These are phyloP conservation scores for Psilocybe tampanensis DNA, from an alignment of 768 basidiomycete genomes.

Conservation along the genomic window DNA sequence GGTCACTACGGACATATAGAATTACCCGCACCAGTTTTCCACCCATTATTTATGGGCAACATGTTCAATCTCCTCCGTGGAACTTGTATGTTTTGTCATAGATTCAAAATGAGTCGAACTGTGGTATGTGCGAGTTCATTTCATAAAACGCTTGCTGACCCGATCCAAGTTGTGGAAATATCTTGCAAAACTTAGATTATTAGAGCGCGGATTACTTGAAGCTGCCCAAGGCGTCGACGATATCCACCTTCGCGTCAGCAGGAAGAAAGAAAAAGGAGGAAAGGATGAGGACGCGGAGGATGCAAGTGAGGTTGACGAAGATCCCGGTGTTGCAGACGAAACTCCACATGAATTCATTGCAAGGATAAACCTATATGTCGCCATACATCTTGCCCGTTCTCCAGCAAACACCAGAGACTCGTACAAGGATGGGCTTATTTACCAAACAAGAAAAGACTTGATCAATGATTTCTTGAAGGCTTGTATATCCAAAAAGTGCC, in stretches of 20 bases:
- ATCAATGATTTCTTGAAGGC: constrained; percentile 81
- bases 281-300: constrained; percentile 44
- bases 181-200: constrained; percentile 79
- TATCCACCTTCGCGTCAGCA: constrained; percentile 47
- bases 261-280: constrained; percentile 29
- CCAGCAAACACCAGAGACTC: constrained; percentile 70
- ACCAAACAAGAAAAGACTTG: constrained; percentile 81
- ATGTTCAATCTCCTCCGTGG: constrained; percentile 86
- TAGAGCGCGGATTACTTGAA: constrained; percentile 88
- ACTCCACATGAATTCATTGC: constrained; percentile 60
- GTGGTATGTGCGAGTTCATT: constrained; percentile 45
- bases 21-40: constrained; percentile 92
- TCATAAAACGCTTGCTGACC: constrained; percentile 6
- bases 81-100: constrained; percentile 93
- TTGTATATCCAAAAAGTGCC: constrained; percentile 72
- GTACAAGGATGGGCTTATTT: constrained; percentile 89
- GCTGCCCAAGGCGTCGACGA: constrained; percentile 80
- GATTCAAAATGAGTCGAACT: constrained; percentile 79
- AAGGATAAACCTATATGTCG: constrained; percentile 69
- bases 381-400: constrained; percentile 48
- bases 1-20: constrained; percentile 99
- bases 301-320: constrained; percentile 42
- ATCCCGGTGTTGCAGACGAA: constrained; percentile 53
- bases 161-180: constrained; percentile 73
- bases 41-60: constrained; percentile 93